Base-by-base conservation (phyloP, 2,329 filamentous ascomycete species). In the Colletotrichum melonis region DNA sequence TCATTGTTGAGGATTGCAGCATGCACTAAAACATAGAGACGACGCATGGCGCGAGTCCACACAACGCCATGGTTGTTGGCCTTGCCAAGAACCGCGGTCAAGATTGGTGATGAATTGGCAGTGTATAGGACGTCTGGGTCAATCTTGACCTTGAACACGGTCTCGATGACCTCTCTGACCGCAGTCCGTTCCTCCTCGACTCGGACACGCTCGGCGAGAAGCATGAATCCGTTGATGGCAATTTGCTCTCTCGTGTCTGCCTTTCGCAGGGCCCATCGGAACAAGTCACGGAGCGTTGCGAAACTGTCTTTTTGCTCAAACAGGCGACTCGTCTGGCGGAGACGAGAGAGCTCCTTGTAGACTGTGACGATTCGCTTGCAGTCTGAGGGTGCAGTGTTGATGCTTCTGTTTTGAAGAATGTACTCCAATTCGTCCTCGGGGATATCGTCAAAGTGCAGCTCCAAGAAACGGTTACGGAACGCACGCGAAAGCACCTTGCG, bases 231-330 rank as follows among this genome's bases (percentile, higher is more conserved):
- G 81, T 99, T 96, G 14, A 92, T 88, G 1, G 97, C 97, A 71
- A 99, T 91, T 75, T 98, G 92, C 75, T 98, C 93, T 12, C 95
- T 91, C 32, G 92, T 94, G 76, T 97, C 94, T 0, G 95, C 95
- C 69, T 92, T 91, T 78, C 97, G 90, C 69, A 97, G 85, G 4
- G 97, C 96, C 97, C 97, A 99, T 76, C 97, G 89, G 80, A 99
- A 99, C 49, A 99, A 86, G 82, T 99, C 97, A 88, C 97, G 90
- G 58, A 99, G 86, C 2, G 97, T 99, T 2, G 97, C 97, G 81
- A 99, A 99, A 80, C 96, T 96, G 80, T 96, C 97, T 82, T 98
- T 98, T 79, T 98, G 95, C 84, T 99, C 97, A 80, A 99, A 99
- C 5, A 99, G 86, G 57, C 97, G 89, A 79, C 92, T 96, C 26